Evolutionary conservation across 1,139 yeast species (phyloP).

Genomic region (Starmera stellimalicola): DNA sequence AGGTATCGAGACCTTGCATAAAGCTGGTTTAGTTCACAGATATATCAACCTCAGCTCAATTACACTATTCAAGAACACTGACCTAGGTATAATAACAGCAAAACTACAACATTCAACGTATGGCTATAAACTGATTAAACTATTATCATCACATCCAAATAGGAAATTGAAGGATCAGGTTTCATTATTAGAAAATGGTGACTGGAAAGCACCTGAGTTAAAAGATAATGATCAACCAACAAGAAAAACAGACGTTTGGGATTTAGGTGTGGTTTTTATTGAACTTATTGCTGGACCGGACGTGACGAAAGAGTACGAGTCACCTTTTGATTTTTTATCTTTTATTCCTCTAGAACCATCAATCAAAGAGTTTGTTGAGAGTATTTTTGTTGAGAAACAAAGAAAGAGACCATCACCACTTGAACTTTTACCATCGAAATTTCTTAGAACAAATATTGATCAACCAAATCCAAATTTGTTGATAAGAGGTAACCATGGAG

Average conservation of each 20-base stretch:
- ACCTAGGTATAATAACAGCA: constrained; percentile 46
- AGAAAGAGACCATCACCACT: constrained; percentile 74
- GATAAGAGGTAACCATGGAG: not conserved
- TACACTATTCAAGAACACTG: constrained; percentile 37
- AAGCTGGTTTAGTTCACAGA: constrained; percentile 70
- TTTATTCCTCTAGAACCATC: constrained; percentile 41
- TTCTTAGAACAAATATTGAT: constrained; percentile 60
- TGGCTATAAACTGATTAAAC: constrained; percentile 53
- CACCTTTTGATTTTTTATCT: constrained; percentile 55
- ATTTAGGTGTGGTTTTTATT: constrained; percentile 70
- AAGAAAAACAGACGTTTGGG: constrained; percentile 88
- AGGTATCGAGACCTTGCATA: constrained; percentile 75
- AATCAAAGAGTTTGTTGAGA: constrained; percentile 55
- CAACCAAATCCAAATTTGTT: constrained; percentile 19
- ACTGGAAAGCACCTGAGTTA: constrained; percentile 80
- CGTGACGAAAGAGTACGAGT: constrained; percentile 38
- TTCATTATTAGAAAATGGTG: constrained; percentile 15
- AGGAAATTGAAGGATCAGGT: constrained; percentile 14
- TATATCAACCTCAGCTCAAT: constrained; percentile 56
- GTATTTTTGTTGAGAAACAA: constrained; percentile 56
- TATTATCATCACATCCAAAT: constrained; percentile 47
- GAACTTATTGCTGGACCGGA: constrained; percentile 63
- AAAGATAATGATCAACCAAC: constrained; percentile 38
- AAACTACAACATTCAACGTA: constrained; percentile 64
- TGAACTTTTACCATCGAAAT: constrained; percentile 75